Evolutionary conservation across 768 basidiomycete genomes (phyloP).

Genomic region (Amanita rimosa): DNA sequence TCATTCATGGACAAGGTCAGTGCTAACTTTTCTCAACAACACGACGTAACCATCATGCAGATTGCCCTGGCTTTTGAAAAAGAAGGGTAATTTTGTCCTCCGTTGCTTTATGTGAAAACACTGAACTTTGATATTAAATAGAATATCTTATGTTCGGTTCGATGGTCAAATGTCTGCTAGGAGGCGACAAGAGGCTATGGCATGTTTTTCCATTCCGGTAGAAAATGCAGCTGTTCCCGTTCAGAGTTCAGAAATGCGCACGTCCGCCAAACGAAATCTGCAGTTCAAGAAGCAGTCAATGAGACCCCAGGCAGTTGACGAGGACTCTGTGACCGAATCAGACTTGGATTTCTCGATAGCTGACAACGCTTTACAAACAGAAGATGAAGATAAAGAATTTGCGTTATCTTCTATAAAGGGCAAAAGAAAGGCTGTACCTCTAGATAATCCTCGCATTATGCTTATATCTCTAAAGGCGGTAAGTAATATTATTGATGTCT

Average conservation of each 20-base stretch:
- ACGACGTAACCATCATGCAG: conserved; percentile 21
- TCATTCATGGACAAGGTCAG: conserved; percentile 69
- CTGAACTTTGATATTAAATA: conserved; percentile 14
- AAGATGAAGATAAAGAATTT: conserved; percentile 20
- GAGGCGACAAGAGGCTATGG: conserved; percentile 66
- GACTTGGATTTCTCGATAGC: conserved; percentile 1
- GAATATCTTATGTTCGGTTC: conserved; percentile 70
- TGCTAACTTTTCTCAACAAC: neutral
- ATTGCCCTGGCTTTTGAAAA: conserved; percentile 60
- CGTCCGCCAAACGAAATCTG: neutral
- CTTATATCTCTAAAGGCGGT: conserved; percentile 76
- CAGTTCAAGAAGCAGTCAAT: neutral
- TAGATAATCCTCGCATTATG: conserved; percentile 64
- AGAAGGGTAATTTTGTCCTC: conserved; percentile 34
- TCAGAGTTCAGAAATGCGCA: neutral
- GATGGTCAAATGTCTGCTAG: conserved; percentile 82
- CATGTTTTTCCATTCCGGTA: conserved; percentile 63
- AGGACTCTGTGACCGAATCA: conserved; percentile 10
- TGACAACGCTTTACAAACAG: conserved; percentile 19
- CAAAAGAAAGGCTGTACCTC: conserved; percentile 23
- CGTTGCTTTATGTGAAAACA: neutral
- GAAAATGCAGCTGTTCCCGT: conserved; percentile 13
- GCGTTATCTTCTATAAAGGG: conserved; percentile 15
- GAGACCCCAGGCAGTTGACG: conserved; percentile 12
- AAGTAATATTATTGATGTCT: conserved; percentile 10